Evolutionary conservation across 306 rosid species (phyloP).

Genomic region (Astragalus glycyphyllos): DNA sequence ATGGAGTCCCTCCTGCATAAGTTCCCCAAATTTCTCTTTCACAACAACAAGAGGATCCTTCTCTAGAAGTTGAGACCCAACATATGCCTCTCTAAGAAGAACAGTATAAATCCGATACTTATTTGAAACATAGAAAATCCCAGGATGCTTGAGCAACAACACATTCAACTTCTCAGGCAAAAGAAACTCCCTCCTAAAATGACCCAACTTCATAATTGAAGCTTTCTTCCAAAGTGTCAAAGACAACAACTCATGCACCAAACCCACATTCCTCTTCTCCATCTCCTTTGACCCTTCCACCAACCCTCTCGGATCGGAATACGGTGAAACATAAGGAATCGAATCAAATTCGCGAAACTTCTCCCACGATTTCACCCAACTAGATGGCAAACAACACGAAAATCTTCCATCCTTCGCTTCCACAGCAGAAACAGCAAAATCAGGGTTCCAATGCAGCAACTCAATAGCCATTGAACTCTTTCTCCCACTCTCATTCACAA

Average conservation of each 20-base stretch:
- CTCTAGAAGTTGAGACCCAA: conserved; percentile 64
- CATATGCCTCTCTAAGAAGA: conserved; percentile 78
- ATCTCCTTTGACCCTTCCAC: conserved; percentile 66
- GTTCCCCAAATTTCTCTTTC: conserved; percentile 84
- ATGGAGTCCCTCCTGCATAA: conserved; percentile 96
- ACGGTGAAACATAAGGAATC: conserved; percentile 77
- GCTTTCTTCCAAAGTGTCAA: conserved; percentile 84
- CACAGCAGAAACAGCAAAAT: conserved; percentile 62
- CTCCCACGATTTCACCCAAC: conserved; percentile 85
- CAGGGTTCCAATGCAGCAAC: conserved; percentile 72
- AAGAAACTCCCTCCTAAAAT: conserved; percentile 73
- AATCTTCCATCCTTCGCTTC: conserved; percentile 64
- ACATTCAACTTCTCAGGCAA: conserved; percentile 72
- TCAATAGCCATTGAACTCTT: conserved; percentile 77
- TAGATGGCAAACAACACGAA: conserved; percentile 66
- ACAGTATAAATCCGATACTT: conserved; percentile 80
- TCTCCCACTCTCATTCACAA: conserved; percentile 67
- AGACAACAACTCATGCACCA: conserved; percentile 83
- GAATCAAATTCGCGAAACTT: conserved; percentile 64
- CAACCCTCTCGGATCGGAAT: conserved; percentile 51
- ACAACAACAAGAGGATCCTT: conserved; percentile 79
- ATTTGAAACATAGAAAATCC: conserved; percentile 79
- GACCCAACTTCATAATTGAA: conserved; percentile 78
- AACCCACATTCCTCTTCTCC: conserved; percentile 82
- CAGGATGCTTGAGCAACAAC: conserved; percentile 80